Conservation (phyloP, 2,329 filamentous ascomycete species). For the Ceratocystiopsis brevicomis region DNA sequence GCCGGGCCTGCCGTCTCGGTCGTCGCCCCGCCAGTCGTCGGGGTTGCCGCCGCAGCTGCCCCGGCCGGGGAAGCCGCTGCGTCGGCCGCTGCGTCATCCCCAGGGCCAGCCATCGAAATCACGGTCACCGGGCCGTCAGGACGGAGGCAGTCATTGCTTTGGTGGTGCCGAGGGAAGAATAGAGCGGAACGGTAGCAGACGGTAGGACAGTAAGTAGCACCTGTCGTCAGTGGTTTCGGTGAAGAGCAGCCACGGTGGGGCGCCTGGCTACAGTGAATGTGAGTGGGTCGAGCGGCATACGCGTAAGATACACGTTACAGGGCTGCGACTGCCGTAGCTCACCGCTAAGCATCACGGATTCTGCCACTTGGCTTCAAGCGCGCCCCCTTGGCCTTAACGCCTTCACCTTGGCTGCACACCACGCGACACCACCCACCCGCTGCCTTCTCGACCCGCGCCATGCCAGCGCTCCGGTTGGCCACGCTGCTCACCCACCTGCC, state of each 20-base stretch:
- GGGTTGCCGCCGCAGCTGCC: too few relatives aligned
- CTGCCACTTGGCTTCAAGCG: conserved; percentile 7
- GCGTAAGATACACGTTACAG: too few relatives aligned
- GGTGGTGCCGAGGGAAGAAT: not conserved
- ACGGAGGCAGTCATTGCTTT: not conserved
- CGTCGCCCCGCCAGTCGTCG: too few relatives aligned
- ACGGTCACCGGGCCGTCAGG: not conserved
- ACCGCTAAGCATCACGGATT: not conserved
- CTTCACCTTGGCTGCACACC: not conserved
- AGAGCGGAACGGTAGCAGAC: too few relatives aligned
- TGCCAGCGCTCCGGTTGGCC: not conserved
- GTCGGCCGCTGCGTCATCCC: conserved; percentile 8
- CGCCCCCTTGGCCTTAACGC: not conserved
- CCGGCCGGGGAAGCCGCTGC: too few relatives aligned
- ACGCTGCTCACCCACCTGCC: not conserved
- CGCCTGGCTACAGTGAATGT: too few relatives aligned
- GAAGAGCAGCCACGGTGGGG: too few relatives aligned
- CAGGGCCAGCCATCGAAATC: conserved; percentile 10
- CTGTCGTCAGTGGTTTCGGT: too few relatives aligned
- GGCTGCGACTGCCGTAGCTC: too few relatives aligned
- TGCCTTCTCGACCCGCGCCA: not conserved
- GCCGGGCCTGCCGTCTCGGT: not conserved
- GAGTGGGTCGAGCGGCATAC: too few relatives aligned
- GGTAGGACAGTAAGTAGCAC: too few relatives aligned
- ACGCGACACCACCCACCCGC: not conserved